Evolutionary conservation across 129 eudicot species (phyloP), one percentile per base, ranked within the genome.

Genomic region (Centrapalus pauciflorus): DNA sequence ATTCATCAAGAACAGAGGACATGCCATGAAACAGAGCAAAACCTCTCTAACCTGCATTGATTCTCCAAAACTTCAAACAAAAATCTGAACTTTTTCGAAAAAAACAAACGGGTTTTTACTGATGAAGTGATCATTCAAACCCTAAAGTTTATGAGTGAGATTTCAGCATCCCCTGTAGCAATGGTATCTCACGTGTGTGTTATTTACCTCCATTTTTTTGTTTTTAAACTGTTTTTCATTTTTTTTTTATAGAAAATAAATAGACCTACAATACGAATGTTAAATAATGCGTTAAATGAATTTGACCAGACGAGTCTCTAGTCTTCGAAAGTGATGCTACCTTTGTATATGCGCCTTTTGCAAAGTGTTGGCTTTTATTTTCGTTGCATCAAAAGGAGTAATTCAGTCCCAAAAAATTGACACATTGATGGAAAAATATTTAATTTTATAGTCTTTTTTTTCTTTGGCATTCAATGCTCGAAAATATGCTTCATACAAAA

Each of bases 331-430:
- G 89, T 75, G 72, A 84, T 76, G 37, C 69, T 68, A 82, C 82
- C 81, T 87, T 80, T 84, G 79, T 76, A 66, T 65, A 76, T 82
- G 83, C 77, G 82, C 79, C 79, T 74, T 74, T 74, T 74, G 74
- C 68, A 66, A 66, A 64, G 83, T 71, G 77, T 79, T 75, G 69
- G 77, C 67, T 70, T 74, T 78, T 75, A 76, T 45, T 49, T 55
- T 72, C 45, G n/a, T 58, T 74, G 90, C 91, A 81, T 80, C 67
- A 90, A 87, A 90, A 86, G 90, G 55, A 82, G 90, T 55, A 79
- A 74, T 79, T 59, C 74, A 66, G 48, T 55, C 66, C 66, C 72
- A 64, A 38, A 30, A 55, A 61, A 66, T 74, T 46, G 61, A 66
- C 67, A 62, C 46, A 49, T 61, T 77, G 67, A 54, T 57, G 66